A percentile compares a stretch with the other conserved stretches of the same genome.
Evolutionary conservation across 495 filamentous ascomycete genomes (phyloP).

Genomic region (Glarea lozoyensis): DNA sequence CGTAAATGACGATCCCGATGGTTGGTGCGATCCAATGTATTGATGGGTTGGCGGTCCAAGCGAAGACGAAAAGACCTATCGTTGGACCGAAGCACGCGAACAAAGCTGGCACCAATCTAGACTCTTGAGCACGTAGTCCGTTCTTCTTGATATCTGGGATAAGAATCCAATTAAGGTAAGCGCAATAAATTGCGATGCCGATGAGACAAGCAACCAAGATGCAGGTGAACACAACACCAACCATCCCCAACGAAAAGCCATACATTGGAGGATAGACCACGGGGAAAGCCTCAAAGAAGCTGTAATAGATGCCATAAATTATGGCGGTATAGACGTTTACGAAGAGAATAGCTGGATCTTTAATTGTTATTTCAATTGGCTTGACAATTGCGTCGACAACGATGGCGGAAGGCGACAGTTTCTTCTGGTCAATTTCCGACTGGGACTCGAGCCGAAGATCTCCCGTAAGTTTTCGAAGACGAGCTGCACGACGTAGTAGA

Average conservation of each 20-base stretch:
- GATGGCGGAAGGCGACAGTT: constrained; percentile 37
- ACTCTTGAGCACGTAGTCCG: constrained; percentile 39
- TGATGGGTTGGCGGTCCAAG: constrained; percentile 44
- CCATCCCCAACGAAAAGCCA: constrained; percentile 49
- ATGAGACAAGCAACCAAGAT: constrained; percentile 49
- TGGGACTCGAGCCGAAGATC: constrained; percentile 36
- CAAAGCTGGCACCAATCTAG: constrained; percentile 46
- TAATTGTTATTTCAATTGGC: constrained; percentile 53
- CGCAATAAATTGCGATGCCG: constrained; percentile 40
- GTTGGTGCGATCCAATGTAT: constrained; percentile 56
- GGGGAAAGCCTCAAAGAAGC: constrained; percentile 67
- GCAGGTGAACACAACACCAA: constrained; percentile 57
- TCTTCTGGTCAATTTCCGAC: constrained; percentile 42
- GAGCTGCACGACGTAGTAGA: constrained; percentile 29
- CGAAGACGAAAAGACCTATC: constrained; percentile 55
- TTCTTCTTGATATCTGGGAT: constrained; percentile 40
- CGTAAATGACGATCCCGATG: constrained; percentile 51
- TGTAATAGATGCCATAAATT: constrained; percentile 60
- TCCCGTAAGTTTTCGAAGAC: constrained; percentile 36
- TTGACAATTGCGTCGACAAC: constrained; percentile 50
- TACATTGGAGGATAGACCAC: constrained; percentile 59
- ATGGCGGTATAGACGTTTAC: constrained; percentile 53
- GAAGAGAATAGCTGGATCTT: constrained; percentile 55
- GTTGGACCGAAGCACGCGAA: constrained; percentile 44
- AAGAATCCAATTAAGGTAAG: constrained; percentile 42